Evolutionary conservation across 106 monocot species (phyloP).

Genomic region (Phalaenopsis aphrodite): DNA sequence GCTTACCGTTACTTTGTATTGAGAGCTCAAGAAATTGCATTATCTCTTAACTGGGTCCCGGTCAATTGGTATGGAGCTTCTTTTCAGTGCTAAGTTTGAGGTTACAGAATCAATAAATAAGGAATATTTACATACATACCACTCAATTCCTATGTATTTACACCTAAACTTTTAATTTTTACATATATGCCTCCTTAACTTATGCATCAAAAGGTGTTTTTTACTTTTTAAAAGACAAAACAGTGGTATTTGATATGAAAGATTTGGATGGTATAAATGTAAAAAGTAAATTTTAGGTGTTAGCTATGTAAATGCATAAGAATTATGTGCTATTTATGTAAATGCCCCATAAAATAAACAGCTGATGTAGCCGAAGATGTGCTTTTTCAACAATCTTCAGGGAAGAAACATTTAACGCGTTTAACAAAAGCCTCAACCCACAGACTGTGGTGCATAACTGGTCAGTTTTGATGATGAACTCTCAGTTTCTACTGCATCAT

Average conservation of each 20-base stretch:
- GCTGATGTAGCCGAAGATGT: background rate
- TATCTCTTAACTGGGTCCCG: conserved; percentile 67
- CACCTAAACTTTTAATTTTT: too few relatives aligned
- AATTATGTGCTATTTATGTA: too few relatives aligned
- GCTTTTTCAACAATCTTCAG: conserved; percentile 24
- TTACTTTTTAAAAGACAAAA: too few relatives aligned
- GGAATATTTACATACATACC: too few relatives aligned
- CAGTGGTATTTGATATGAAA: too few relatives aligned
- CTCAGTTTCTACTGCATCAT: background rate
- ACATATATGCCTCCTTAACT: too few relatives aligned
- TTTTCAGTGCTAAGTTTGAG: background rate
- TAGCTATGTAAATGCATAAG: too few relatives aligned
- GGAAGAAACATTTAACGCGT: conserved; percentile 96
- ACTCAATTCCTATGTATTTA: too few relatives aligned
- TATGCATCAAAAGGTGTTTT: too few relatives aligned
- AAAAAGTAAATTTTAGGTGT: too few relatives aligned
- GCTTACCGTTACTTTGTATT: conserved; percentile 96
- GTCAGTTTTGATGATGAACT: conserved; percentile 21
- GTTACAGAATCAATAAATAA: background rate
- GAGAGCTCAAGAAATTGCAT: conserved; percentile 86
- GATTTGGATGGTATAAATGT: too few relatives aligned
- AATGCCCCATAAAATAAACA: background rate
- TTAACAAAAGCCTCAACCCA: conserved; percentile 73
- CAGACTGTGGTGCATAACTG: conserved; percentile 90
- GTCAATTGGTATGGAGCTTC: conserved; percentile 69